Base-by-base conservation (phyloP, 2,329 filamentous ascomycete genomes). In the Diaporthe helianthi region DNA sequence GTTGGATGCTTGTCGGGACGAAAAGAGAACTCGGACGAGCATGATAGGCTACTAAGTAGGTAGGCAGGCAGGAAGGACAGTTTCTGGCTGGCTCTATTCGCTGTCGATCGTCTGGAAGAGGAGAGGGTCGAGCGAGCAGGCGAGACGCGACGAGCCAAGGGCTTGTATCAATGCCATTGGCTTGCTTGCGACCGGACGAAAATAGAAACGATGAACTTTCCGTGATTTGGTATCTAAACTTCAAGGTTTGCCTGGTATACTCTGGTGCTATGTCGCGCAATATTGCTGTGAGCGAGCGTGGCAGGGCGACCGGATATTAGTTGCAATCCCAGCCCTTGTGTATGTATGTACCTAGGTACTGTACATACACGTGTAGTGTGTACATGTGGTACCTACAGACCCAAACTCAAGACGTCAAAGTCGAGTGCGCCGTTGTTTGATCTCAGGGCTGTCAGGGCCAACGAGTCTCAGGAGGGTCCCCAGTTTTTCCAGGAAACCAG, bases 401-500 rank as follows among this genome's bases (percentile, higher is more conserved):
- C 41, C 41, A 22, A 26, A 47, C 55, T 47, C 38, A 9, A 9
- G 55, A 47, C 10, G 55, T 33, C 19, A 15, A 5, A 15, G 24
- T n/a, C 19, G 55, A 46, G n/a, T 3, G 13, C n/a, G 36, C 36
- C 13, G 10, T 15, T 47, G 58, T 61, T 61, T 63, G 58, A 36
- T 29, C 36, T 52, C 31, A 19, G 46, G n/a, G n/a, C n/a, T 49
- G 44, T 49, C 58, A 61, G 41, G 55, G 55, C 31, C 13, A 19
- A 17, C 55, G 33, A 54, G 49, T 33, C 47, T 52, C 55, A 65
- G 67, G 67, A 65, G 67, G 33, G 53, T 36, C 68, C 44, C 38
- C 29, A 5, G 22, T 22, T 60, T 69, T 53, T 54, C 65, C 65
- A 53, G 61, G 38, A 69, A 69, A 67, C 68, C 54, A 67, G 63